Evolutionary conservation across 768 basidiomycete species (phyloP), one percentile per base, ranked within the genome.

Genomic region (Boletus reticuloceps): DNA sequence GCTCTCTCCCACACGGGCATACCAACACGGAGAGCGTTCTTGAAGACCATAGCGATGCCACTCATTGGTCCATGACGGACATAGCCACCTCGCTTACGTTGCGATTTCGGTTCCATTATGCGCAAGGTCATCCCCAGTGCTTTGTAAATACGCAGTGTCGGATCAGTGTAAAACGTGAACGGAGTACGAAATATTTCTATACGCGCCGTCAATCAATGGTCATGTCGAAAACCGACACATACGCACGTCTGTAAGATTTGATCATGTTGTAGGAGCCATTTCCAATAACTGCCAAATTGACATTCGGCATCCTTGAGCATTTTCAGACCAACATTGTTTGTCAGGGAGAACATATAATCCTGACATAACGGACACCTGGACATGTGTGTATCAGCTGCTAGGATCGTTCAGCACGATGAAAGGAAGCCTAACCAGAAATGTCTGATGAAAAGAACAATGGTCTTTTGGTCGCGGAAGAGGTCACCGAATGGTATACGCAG

Each of bases 1-100:
- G 86, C 88, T 56, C 82, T 83, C 73, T 86, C 86, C 84, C 88
- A 89, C 14, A 91, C 76, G 0, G 91, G 90, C 86, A 95, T 88
- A 25, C 85, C 83, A 27, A 84, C 82, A 54, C 82, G 82, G 47
- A 93, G 65, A 3, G 88, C 86, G 56, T 86, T 83, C 56, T 80
- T 71, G 36, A 90, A 77, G 22, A 92, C 88, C 77, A 83, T 83
- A n/a, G 85, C 84, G 36, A 91, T 82, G 5, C 89, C 87, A 22
- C 82, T 72, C 59, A 91, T 69, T 12, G 79, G 52, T 1, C 88
- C 82, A 59, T 88, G 89, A 49, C 82, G 79, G 41, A 88, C 76
- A 68, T 92, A 93, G 9, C 76, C 70, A n/a, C 83, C 80, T 50
- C 75, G 75, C 43, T 76, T 75, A 7, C 66, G 66, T 47, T 79